A percentile compares a stretch with the other conserved stretches of the same genome.
These are phyloP conservation scores for Lithospermum erythrorhizon DNA, from an alignment of 257 asterid species.

Conservation along the genomic window DNA sequence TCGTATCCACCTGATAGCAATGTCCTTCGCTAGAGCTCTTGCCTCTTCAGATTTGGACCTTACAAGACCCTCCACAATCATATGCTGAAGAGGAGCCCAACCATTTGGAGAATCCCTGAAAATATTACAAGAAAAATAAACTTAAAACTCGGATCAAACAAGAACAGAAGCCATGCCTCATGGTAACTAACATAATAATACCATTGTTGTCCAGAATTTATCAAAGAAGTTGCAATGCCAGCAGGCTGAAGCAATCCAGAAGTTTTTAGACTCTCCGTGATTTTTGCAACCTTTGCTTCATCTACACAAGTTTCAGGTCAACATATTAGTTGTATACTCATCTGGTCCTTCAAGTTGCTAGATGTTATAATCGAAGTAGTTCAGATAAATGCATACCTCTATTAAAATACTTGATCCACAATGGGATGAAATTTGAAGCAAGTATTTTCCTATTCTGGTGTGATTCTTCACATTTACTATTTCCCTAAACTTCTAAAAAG, in stretches of 20 bases:
- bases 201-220: constrained; percentile 90
- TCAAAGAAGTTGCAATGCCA: constrained; percentile 76
- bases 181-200: constrained; percentile 1
- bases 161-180: not conserved
- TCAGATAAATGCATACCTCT: constrained; percentile 38
- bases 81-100: constrained; percentile 94
- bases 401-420: constrained; percentile 54
- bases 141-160: not conserved
- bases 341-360: not conserved
- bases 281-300: constrained; percentile 33
- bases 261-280: constrained; percentile 37
- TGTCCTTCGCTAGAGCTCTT: constrained; percentile 38
- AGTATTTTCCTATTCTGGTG: constrained; percentile 46
- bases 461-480: constrained; percentile 45
- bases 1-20: constrained; percentile 66
- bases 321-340: not conserved
- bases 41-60: constrained; percentile 44
- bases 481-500: constrained; percentile 25
- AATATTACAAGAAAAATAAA: not conserved
- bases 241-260: constrained; percentile 60
- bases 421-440: constrained; percentile 74
- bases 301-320: constrained; percentile 27
- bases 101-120: constrained; percentile 90
- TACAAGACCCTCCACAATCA: constrained; percentile 73
- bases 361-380: not conserved